Percentiles rank a stretch among this genome's conserved stretches.
These are phyloP conservation scores for Quercus engelmannii DNA, from an alignment of 306 rosid species.

Conservation along the genomic window DNA sequence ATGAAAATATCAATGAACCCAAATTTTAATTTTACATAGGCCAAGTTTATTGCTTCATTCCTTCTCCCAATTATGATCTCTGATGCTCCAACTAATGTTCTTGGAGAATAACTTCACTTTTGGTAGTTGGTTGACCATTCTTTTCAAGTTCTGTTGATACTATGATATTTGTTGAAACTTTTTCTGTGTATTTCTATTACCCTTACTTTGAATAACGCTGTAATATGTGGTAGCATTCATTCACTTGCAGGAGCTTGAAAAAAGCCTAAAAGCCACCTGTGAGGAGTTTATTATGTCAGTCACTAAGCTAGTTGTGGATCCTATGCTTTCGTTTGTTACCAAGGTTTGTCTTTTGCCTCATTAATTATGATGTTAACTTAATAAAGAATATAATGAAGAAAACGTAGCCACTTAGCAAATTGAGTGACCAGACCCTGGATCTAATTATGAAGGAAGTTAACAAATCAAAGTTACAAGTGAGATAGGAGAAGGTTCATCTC, in stretches of 20 bases:
- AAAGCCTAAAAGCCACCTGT: constrained; percentile 90
- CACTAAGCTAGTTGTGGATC: constrained; percentile 96
- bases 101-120: background rate
- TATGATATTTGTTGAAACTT: background rate
- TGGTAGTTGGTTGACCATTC: background rate
- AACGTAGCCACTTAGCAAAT: constrained; percentile 5
- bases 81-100: background rate
- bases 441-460: constrained; percentile 1
- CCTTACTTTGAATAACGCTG: background rate
- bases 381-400: constrained; percentile 1
- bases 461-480: constrained; percentile 3
- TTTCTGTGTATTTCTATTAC: background rate
- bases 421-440: constrained; percentile 14
- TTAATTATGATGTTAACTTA: constrained; percentile 3
- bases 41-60: background rate
- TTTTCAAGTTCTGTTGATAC: background rate
- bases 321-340: constrained; percentile 96
- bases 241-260: constrained; percentile 83
- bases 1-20: too few relatives aligned
- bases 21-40: background rate
- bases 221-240: constrained; percentile 8
- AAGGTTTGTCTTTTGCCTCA: constrained; percentile 54
- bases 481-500: background rate
- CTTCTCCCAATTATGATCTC: background rate
- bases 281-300: constrained; percentile 98